These are phyloP conservation scores for Chondrus crispus DNA, from an alignment of 23 red algal species.

Conservation along the genomic window DNA sequence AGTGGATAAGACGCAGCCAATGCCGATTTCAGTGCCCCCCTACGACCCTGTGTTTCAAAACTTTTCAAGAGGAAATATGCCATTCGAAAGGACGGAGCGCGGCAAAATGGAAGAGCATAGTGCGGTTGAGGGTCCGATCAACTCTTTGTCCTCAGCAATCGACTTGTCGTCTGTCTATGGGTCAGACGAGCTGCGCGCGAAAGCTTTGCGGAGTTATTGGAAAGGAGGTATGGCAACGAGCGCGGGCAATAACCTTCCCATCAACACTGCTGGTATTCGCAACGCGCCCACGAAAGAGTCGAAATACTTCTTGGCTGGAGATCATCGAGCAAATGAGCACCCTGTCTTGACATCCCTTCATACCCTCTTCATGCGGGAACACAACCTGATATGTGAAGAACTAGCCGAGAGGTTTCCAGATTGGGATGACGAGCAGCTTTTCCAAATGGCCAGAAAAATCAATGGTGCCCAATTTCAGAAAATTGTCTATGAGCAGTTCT, in stretches of 20 bases:
- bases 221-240: neutral
- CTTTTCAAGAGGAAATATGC: neutral
- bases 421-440: conserved; percentile 14
- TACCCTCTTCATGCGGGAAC: conserved; percentile 46
- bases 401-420: neutral
- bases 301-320: conserved; percentile 33
- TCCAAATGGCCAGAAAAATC: conserved; percentile 11
- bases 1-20: conserved; percentile 9
- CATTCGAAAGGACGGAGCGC: neutral
- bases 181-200: neutral
- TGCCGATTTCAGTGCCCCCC: conserved; percentile 19
- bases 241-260: neutral
- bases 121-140: neutral
- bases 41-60: conserved; percentile 29
- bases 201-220: neutral
- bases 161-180: conserved; percentile 32
- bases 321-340: conserved; percentile 52
- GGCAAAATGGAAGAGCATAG: neutral
- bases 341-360: conserved; percentile 7
- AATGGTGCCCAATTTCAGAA: conserved; percentile 24
- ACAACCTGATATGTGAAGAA: neutral
- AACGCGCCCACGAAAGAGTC: conserved; percentile 1
- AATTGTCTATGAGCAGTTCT: conserved; percentile 33
- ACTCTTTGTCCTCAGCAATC: neutral
- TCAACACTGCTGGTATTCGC: conserved; percentile 1